phyloP scores from a whole-genome alignment of 495 filamentous ascomycete species.

The Glutinoglossum americanum region DNA sequence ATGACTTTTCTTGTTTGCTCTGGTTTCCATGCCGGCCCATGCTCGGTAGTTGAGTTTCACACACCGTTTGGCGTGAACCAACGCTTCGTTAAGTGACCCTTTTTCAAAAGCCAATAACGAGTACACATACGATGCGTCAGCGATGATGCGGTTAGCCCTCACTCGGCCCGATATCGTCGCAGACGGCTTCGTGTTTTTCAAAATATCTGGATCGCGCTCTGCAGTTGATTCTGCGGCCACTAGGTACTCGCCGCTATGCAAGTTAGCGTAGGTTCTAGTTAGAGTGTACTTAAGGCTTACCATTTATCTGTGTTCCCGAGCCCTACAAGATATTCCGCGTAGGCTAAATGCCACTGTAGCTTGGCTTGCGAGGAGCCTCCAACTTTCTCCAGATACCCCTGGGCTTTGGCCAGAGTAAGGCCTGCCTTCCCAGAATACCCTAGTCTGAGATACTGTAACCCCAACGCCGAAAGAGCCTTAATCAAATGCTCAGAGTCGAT shows the following conservation, averaged over 20 bases:
- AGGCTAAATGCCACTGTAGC: constrained; percentile 42
- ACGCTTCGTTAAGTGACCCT: constrained; percentile 39
- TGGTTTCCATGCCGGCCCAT: constrained; percentile 45
- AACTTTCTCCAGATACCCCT: constrained; percentile 21
- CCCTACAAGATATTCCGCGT: constrained; percentile 50
- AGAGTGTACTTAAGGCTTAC: constrained; percentile 8
- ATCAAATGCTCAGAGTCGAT: constrained; percentile 33
- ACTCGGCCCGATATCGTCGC: constrained; percentile 2
- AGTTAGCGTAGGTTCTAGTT: neutral
- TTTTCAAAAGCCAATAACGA: constrained; percentile 42
- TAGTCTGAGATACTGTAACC: constrained; percentile 49
- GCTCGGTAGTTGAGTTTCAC: constrained; percentile 44
- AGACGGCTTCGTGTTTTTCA: neutral
- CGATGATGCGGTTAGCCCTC: constrained; percentile 18
- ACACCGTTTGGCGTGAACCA: constrained; percentile 42
- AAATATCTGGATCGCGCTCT: neutral
- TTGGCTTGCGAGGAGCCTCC: constrained; percentile 21
- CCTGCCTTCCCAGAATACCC: constrained; percentile 61
- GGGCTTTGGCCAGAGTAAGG: constrained; percentile 36
- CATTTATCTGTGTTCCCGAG: constrained; percentile 30
- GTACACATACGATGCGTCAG: constrained; percentile 32
- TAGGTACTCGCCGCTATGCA: constrained; percentile 1
- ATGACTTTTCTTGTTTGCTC: constrained; percentile 7
- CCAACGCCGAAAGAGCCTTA: constrained; percentile 34
- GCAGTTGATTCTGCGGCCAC: neutral